These are phyloP conservation scores for Tricladium varicosporioides DNA, from an alignment of 2,329 filamentous ascomycete species.

Conservation along the genomic window DNA sequence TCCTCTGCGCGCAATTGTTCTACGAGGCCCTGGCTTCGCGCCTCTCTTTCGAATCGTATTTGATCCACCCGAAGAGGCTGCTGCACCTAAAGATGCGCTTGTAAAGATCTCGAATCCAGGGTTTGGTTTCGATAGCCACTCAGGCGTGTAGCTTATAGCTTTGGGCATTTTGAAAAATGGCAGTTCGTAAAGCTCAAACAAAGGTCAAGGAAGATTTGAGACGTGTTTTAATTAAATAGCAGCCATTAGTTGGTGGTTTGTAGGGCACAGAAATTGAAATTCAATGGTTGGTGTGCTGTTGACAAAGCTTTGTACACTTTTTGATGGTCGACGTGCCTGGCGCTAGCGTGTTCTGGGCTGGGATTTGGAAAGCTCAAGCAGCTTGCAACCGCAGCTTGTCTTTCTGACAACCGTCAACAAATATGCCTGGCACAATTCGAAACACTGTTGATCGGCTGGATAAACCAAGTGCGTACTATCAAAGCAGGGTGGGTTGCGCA, in stretches of 20 bases:
- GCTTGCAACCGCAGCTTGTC: constrained; percentile 1
- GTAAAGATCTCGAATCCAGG: constrained; percentile 77
- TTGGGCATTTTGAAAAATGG: constrained; percentile 67
- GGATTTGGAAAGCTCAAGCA: constrained; percentile 8
- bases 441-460: constrained; percentile 90
- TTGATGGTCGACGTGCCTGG: constrained; percentile 16
- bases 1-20: constrained; percentile 75
- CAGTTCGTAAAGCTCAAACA: constrained; percentile 12
- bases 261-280: constrained; percentile 2
- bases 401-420: constrained; percentile 17
- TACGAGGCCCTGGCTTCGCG: constrained; percentile 47
- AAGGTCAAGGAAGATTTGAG: constrained; percentile 15
- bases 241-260: constrained; percentile 14
- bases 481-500: constrained; percentile 63
- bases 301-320: constrained; percentile 22
- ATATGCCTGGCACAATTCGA: constrained; percentile 39
- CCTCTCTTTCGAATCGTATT: constrained; percentile 40
- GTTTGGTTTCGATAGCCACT: constrained; percentile 78
- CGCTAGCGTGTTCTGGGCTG: constrained; percentile 23
- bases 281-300: constrained; percentile 18
- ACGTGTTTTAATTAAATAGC: not conserved
- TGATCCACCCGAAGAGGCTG: constrained; percentile 24
- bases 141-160: constrained; percentile 79
- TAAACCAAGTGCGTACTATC: constrained; percentile 91
- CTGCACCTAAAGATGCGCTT: constrained; percentile 39